Evolutionary conservation across 179 eudicot genomes (phyloP), one percentile per base, ranked within the genome.

Genomic region (Nepenthes alata): DNA sequence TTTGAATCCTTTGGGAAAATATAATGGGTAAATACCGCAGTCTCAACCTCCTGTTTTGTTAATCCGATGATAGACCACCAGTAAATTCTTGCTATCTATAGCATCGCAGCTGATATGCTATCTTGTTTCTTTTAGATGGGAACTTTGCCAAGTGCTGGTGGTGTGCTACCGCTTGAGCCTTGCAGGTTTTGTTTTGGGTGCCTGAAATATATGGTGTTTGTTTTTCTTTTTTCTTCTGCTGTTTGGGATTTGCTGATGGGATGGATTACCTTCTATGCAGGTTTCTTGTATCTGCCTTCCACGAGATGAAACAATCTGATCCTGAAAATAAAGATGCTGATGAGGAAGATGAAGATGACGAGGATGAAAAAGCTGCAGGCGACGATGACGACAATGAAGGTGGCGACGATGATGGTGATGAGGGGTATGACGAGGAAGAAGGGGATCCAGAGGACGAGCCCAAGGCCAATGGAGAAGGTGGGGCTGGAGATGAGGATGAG

Each of bases 201-300:
- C 25, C 25, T 25, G 25, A 57, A 60, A 53, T 58, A 81, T 81
- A 76, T 12, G 65, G 75, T 4, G 6, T 4, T 41, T 4, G 5
- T 41, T 7, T 4, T 41, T 7, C 8, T 41, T 7, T 4, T 41
- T 4, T 41, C 25, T 25, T 25, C 25, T 25, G 25, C 7, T 9
- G 2, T 13, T 5, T 10, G 37, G 4, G 5, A 36, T n/a, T 58
- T 13, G 49, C 35, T 50, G 62, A 38, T 48, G 25, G 25, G 16
- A 7, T 47, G 35, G 16, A 38, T 10, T 8, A 9, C 37, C 4
- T 44, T 9, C 0, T 61, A 13, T 41, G 5, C 70, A 80, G 81
- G 78, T 69, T 82, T 70, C 78, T 73, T 34, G 35, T 70, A 12
- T 64, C 64, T 47, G 77, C 72, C 68, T 73, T 82, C 45, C 69